These are phyloP conservation scores for Glonium stellatum DNA, from an alignment of 495 filamentous ascomycete species.

Conservation along the genomic window DNA sequence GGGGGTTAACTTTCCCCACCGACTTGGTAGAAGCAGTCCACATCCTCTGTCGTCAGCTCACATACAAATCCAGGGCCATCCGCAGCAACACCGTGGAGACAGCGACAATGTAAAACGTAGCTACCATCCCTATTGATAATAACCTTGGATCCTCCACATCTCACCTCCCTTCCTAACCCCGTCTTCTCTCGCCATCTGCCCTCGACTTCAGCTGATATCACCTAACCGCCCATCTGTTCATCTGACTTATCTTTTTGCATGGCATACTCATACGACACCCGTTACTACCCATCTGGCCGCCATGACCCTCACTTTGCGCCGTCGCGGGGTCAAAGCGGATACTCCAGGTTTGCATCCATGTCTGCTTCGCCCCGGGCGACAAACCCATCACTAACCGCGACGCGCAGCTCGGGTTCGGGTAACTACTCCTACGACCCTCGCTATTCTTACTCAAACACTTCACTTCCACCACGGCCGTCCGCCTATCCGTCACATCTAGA, in stretches of 20 bases:
- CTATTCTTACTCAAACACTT: conserved; percentile 20
- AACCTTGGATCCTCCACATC: not conserved
- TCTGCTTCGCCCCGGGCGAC: not conserved
- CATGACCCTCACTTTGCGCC: conserved; percentile 13
- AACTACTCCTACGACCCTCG: conserved; percentile 21
- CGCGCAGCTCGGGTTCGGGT: conserved; percentile 8
- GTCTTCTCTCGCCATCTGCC: not conserved
- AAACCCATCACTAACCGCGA: conserved; percentile 8
- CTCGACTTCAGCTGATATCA: not conserved
- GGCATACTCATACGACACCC: conserved; percentile 21
- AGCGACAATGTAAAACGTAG: not conserved
- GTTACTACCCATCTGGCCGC: conserved; percentile 8
- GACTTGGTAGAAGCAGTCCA: not conserved
- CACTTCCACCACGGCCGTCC: conserved; percentile 21
- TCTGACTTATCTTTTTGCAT: conserved; percentile 18
- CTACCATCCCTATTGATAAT: not conserved
- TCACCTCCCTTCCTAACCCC: not conserved
- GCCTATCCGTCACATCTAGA: conserved; percentile 8
- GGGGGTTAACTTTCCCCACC: not conserved
- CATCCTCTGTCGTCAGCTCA: not conserved
- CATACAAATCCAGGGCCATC: not conserved
- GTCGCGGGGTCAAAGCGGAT: conserved; percentile 12
- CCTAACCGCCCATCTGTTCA: conserved; percentile 7
- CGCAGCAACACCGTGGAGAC: not conserved
- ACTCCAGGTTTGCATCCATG: conserved; percentile 11